These are phyloP conservation scores for Tagetes patula DNA, from an alignment of 129 eudicot species.

Conservation along the genomic window DNA sequence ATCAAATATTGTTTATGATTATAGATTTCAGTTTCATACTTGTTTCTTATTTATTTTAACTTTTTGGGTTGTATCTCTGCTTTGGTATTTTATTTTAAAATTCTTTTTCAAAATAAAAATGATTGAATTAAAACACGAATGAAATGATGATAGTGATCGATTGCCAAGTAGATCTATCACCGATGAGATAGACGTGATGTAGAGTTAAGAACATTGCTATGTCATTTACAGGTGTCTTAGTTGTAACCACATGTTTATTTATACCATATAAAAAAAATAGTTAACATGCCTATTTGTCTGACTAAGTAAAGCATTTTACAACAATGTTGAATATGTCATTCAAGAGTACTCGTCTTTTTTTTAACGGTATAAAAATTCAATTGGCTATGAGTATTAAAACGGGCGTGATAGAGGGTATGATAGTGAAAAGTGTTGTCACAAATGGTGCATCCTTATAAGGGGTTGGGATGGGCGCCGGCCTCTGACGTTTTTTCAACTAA, in stretches of 20 bases:
- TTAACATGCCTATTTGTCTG: not conserved
- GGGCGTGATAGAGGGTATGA: too few species aligned
- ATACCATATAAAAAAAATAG: not conserved
- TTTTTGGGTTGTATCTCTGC: too few species aligned
- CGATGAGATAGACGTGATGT: not conserved
- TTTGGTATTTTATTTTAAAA: too few species aligned
- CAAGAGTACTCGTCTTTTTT: not conserved
- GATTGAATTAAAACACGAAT: not conserved
- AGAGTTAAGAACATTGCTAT: not conserved
- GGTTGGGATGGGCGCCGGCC: too few species aligned
- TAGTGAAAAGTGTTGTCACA: too few species aligned
- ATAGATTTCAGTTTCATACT: too few species aligned
- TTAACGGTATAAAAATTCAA: not conserved
- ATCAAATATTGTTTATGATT: too few species aligned
- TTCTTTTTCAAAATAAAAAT: not conserved
- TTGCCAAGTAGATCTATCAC: slow-evolving; percentile 11
- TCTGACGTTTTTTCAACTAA: too few species aligned
- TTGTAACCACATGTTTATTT: slow-evolving; percentile 5
- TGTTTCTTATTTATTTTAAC: too few species aligned
- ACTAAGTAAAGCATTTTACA: slow-evolving; percentile 23
- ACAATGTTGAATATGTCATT: not conserved
- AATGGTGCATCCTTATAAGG: too few species aligned
- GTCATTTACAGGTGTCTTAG: slow-evolving; percentile 25
- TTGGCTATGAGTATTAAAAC: too few species aligned
- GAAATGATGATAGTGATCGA: not conserved